Evolutionary conservation across 2,329 filamentous ascomycete species (phyloP).

Genomic region (Ramularia collo-cygni): DNA sequence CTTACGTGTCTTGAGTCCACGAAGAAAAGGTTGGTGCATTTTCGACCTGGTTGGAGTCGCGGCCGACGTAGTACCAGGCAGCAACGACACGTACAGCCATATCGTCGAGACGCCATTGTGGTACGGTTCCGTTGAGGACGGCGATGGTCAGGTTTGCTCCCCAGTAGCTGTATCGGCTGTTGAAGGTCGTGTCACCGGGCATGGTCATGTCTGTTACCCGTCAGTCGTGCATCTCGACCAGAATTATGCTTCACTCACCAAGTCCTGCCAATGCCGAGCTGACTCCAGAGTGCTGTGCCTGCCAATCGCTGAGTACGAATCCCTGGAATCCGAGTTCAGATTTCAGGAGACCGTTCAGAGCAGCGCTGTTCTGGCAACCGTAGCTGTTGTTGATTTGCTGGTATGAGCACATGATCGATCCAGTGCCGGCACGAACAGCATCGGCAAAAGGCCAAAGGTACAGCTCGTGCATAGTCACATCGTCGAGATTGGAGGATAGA

Average conservation of each 20-base stretch:
- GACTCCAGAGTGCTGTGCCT: constrained; percentile 64
- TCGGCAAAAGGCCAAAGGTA: constrained; percentile 43
- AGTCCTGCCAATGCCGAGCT: constrained; percentile 56
- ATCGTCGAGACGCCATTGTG: constrained; percentile 79
- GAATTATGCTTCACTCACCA: too few relatives aligned
- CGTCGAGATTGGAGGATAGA: constrained; percentile 55
- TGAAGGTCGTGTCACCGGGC: constrained; percentile 76
- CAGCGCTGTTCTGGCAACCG: constrained; percentile 69
- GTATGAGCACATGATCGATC: constrained; percentile 55
- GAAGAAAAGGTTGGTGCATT: constrained; percentile 72
- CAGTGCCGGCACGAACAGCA: constrained; percentile 45
- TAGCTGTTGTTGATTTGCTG: constrained; percentile 77
- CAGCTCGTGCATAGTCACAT: constrained; percentile 50
- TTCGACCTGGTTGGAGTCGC: constrained; percentile 44
- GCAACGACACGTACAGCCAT: constrained; percentile 79
- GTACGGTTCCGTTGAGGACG: constrained; percentile 81
- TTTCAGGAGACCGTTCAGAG: constrained; percentile 70
- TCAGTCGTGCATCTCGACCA: too few relatives aligned
- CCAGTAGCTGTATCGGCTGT: constrained; percentile 43
- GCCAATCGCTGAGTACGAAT: constrained; percentile 63
- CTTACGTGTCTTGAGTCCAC: constrained; percentile 77
- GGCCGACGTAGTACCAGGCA: constrained; percentile 58
- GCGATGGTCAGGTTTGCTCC: constrained; percentile 82
- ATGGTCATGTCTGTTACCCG: constrained; percentile 65
- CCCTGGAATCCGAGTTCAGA: constrained; percentile 71